These are phyloP conservation scores for Conoideocrella luteorostrata DNA, from an alignment of 2,329 filamentous ascomycete genomes.

Conservation along the genomic window DNA sequence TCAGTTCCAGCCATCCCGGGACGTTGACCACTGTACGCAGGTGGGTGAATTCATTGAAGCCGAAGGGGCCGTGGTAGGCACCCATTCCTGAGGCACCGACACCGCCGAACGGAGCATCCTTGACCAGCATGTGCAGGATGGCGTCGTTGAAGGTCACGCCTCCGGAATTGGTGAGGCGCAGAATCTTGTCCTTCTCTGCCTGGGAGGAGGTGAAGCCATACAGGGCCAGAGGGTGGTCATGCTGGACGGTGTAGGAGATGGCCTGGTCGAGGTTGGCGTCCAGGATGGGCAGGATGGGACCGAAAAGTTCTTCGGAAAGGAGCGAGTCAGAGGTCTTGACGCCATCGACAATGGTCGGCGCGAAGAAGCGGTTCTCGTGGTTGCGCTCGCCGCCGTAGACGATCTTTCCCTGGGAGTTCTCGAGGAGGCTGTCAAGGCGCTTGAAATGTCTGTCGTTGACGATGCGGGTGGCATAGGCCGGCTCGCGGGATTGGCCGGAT, in stretches of 20 bases:
- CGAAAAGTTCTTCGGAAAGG: conserved; percentile 39
- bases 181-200: conserved; percentile 26
- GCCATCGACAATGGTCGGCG: conserved; percentile 32
- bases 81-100: conserved; percentile 38
- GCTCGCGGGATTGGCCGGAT: conserved; percentile 6
- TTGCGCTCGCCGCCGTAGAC: conserved; percentile 27
- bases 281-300: conserved; percentile 35
- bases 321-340: conserved; percentile 30
- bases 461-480: conserved; percentile 22
- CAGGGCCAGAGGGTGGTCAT: conserved; percentile 30
- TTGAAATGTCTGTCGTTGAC: conserved; percentile 37
- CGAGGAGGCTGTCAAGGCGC: conserved; percentile 29
- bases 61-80: conserved; percentile 35
- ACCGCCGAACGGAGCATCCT: conserved; percentile 38
- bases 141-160: conserved; percentile 40
- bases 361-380: conserved; percentile 22
- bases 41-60: conserved; percentile 30
- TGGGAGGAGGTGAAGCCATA: conserved; percentile 33
- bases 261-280: conserved; percentile 24
- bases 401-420: conserved; percentile 28
- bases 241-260: conserved; percentile 20
- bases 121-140: conserved; percentile 30
- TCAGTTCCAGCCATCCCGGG: conserved; percentile 12
- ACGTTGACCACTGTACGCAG: conserved; percentile 15
- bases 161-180: conserved; percentile 28